Evolutionary conservation across 352 stramenopile genomes (phyloP).

Genomic region (Globisporangium abappressorium): DNA sequence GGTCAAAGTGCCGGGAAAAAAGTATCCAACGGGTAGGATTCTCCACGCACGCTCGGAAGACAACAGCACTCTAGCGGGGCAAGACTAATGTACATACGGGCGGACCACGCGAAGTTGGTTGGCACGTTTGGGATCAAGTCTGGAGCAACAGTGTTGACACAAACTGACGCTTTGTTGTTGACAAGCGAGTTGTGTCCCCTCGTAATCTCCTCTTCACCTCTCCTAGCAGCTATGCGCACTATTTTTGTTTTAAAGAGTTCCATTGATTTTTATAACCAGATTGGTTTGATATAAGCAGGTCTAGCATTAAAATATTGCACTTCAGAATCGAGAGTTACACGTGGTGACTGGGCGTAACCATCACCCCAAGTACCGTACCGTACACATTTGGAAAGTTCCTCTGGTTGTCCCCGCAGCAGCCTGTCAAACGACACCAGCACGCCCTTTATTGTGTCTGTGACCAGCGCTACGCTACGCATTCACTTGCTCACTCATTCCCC

Average conservation of each 20-base stretch:
- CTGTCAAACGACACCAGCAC: background rate
- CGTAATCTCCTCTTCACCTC: background rate
- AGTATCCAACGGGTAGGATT: too few relatives aligned
- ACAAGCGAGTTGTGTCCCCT: background rate
- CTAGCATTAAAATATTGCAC: background rate
- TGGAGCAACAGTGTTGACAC: too few relatives aligned
- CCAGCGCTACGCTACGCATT: background rate
- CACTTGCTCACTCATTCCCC: background rate
- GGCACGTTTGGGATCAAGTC: too few relatives aligned
- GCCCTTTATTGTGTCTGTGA: background rate
- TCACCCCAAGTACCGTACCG: background rate
- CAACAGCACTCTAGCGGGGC: too few relatives aligned
- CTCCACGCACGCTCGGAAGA: too few relatives aligned
- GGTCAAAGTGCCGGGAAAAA: too few relatives aligned
- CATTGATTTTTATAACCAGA: background rate
- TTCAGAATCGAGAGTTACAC: background rate
- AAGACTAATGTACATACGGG: too few relatives aligned
- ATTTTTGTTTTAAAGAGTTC: background rate
- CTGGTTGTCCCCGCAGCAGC: background rate
- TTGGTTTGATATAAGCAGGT: background rate
- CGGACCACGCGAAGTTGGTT: too few relatives aligned
- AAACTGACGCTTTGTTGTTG: background rate
- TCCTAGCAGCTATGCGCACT: background rate
- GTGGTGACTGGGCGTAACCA: background rate
- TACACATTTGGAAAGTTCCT: slow-evolving; percentile 2